Percentiles rank a stretch among this genome's conserved stretches.
phyloP scores from a whole-genome alignment of 306 rosid species.

The Cicer cuneatum region DNA sequence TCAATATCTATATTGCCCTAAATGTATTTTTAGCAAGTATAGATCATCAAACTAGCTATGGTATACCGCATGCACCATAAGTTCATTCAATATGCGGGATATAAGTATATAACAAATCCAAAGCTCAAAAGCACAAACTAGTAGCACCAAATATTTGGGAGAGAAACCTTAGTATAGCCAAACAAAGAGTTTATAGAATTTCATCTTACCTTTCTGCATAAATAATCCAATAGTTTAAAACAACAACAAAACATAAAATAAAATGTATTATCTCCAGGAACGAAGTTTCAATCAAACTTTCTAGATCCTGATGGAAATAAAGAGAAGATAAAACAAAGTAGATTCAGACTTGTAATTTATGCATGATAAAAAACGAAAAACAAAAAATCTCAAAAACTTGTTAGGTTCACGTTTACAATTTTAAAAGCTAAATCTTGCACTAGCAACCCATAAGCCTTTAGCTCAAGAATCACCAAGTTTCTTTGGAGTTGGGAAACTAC shows the following conservation, averaged over 20 bases:
- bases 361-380: not conserved
- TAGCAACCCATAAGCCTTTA: not conserved
- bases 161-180: not conserved
- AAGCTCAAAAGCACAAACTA: slow-evolving; percentile 4
- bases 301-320: slow-evolving; percentile 8
- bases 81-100: not conserved
- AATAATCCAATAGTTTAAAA: not conserved
- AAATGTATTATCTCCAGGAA: not conserved
- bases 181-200: slow-evolving; percentile 4
- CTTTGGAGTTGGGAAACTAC: not conserved
- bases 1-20: not conserved
- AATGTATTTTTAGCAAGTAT: not conserved
- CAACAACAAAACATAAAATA: not conserved
- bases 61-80: slow-evolving; percentile 10
- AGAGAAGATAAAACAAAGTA: slow-evolving; percentile 9
- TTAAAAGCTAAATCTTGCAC: not conserved
- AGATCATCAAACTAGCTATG: slow-evolving; percentile 1
- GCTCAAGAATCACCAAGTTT: not conserved
- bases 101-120: slow-evolving; percentile 13
- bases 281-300: slow-evolving; percentile 29
- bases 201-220: not conserved
- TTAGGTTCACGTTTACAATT: not conserved
- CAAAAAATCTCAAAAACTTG: not conserved
- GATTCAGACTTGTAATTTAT: not conserved
- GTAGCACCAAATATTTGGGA: slow-evolving; percentile 16